Evolutionary conservation across 2,329 filamentous ascomycete genomes (phyloP), one percentile per base, ranked within the genome.

Genomic region (Parafenestella ontariensis): DNA sequence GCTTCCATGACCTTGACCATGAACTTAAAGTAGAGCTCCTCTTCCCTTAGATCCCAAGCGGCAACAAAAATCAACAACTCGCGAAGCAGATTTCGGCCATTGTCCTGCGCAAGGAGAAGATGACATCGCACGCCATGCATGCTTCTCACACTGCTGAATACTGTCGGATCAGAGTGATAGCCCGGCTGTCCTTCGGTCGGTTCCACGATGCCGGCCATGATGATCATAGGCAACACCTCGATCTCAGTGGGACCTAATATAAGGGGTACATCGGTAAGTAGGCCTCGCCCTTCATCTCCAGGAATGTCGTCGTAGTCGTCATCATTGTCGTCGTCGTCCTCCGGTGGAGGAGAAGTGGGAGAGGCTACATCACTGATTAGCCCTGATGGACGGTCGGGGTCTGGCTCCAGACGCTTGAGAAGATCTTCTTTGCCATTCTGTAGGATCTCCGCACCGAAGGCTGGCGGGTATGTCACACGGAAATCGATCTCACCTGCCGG

Each of bases 1-100:
- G 94, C 91, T 72, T 96, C 91, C 77, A 97, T 91, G 56, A 98
- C 96, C 76, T 97, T 93, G 40, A 92, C 90, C 76, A 96, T 97
- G 74, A 97, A 91, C 74, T 96, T 94, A 80, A 96, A 97, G 69
- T 97, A 96, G 33, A 96, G 86, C 57, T 96, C 92, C 56, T 94
- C 89, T 73, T 98, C 93, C 36, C 92, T 89, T 67, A 97, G 88
- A 71, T 97, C 94, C 94, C 94, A 98, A 8, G 96, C 93, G 5
- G 94, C 94, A 59, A 97, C 96, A 73, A 97, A 97, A 54, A 98
- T 96, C 39, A 98, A 82, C 68, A 98, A 85, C 74, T 98, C 94
- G 51, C 94, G 85, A 1, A 98, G 81, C 3, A 98, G 81, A 70
- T 96, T 96, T 64, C 93, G 88, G 3, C 94, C 94, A 58, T 92